Base-by-base conservation (phyloP, 345 rosid species). In the Rhodomyrtus tomentosa region DNA sequence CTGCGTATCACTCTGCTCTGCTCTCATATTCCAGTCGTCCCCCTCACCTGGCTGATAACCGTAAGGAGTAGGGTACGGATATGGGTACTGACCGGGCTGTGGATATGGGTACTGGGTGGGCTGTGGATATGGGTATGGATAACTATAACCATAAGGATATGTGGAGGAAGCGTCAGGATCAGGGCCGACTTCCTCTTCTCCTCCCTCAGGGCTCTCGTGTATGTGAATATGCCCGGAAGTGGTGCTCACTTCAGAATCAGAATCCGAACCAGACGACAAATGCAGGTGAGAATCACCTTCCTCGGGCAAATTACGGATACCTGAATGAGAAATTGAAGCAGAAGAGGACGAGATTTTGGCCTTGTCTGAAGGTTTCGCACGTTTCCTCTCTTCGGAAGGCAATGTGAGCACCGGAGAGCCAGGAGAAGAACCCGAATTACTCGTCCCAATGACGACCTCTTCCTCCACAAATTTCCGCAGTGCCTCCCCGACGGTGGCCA, bases 401-500 rank as follows among this genome's bases (percentile, higher is more conserved):
- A 96, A 86, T 4, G 97, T 91, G n/a, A 96, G 96, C 42, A 95
- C 93, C 1, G 98, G 99, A 45, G 97, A 94, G 51, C 86, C 91
- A 3, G 93, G 90, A 48, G 90, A 80, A 10, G 92, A 88, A 25
- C 79, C 59, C 16, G 82, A 81, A 22, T 80, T 56, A 45, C 76
- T 68, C 45, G 92, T 84, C 38, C 89, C 95, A 25, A 91, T 80
- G 38, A 94, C 93, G 45, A 96, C 89, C 87, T 93, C 98, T 81
- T 95, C 98, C 82, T 95, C 98, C 50, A 94, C 98, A 79, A 96
- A 96, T 55, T 89, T 91, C 24, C 91, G 92, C 50, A 96, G 90
- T 5, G 98, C 96, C 38, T 94, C 95, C 7, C 99, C 98, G n/a
- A 96, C 94, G 74, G 90, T 91, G 24, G 86, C 84, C 54, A 96